Conservation (phyloP, 768 basidiomycete genomes). For the Myochromella boudieri region DNA sequence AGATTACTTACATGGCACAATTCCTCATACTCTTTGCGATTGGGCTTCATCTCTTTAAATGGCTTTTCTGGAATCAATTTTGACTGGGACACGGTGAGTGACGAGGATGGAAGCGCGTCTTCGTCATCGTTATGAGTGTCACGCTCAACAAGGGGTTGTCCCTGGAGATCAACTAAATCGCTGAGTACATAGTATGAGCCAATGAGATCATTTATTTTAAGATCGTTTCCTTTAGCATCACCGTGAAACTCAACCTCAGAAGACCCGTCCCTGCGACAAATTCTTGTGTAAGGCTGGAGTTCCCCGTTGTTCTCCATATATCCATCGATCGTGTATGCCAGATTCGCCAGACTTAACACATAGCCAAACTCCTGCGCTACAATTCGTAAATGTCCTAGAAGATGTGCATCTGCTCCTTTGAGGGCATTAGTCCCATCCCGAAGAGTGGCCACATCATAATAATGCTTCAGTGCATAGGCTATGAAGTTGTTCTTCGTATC, state of each 20-base stretch:
- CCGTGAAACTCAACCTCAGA: conserved; percentile 20
- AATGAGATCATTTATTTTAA: conserved; percentile 24
- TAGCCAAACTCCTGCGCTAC: conserved; percentile 13
- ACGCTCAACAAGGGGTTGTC: conserved; percentile 18
- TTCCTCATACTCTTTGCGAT: conserved; percentile 37
- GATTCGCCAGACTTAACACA: conserved; percentile 9
- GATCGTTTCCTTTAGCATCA: conserved; percentile 14
- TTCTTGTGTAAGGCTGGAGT: neutral
- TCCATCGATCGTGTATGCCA: conserved; percentile 2
- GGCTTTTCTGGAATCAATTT: conserved; percentile 32
- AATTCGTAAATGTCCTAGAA: conserved; percentile 7
- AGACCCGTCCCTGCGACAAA: conserved; percentile 1
- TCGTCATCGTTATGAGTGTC: too few species aligned
- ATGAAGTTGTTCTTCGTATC: conserved; percentile 20
- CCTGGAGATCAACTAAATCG: conserved; percentile 33
- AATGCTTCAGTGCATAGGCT: conserved; percentile 32
- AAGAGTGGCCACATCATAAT: conserved; percentile 30
- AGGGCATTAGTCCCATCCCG: conserved; percentile 12
- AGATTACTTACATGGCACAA: conserved; percentile 42
- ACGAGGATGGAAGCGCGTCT: too few species aligned
- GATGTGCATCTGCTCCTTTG: conserved; percentile 22
- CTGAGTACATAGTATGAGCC: conserved; percentile 20
- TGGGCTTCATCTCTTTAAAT: conserved; percentile 32
- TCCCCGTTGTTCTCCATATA: conserved; percentile 2
- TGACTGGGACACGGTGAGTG: conserved; percentile 21